phyloP scores from a whole-genome alignment of 306 rosid species.

The Citrullus amarus region DNA sequence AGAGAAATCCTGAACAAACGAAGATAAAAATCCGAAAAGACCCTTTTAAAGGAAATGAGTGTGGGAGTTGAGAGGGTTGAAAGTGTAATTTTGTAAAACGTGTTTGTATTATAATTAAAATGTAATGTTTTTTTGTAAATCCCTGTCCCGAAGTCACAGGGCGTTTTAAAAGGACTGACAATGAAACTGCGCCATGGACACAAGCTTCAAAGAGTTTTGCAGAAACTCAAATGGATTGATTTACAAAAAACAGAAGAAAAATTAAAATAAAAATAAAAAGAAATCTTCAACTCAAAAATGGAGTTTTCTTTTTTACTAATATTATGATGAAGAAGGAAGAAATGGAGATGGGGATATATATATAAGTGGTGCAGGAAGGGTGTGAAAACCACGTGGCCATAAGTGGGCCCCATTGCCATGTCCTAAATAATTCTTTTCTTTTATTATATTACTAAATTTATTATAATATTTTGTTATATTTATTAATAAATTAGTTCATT shows the following conservation, averaged over 20 bases:
- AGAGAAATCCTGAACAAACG: not conserved
- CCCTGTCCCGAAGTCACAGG: not conserved
- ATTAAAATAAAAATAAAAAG: too few species aligned
- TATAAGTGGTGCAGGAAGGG: not conserved
- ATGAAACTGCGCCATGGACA: not conserved
- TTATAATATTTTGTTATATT: too few species aligned
- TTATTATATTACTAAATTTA: too few species aligned
- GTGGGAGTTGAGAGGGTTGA: not conserved
- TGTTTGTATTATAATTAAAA: not conserved
- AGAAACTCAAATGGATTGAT: not conserved
- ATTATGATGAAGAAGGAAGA: not conserved
- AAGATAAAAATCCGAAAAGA: not conserved
- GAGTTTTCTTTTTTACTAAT: not conserved
- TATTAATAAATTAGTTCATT: too few species aligned
- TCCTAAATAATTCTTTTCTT: not conserved
- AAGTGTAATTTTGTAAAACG: not conserved
- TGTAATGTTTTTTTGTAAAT: not conserved
- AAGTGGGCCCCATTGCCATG: not conserved
- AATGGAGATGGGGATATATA: not conserved
- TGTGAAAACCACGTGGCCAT: not conserved
- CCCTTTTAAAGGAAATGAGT: not conserved
- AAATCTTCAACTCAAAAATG: too few species aligned
- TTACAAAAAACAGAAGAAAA: not conserved
- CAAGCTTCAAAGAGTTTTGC: not conserved
- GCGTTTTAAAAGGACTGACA: not conserved